A percentile compares a stretch with the other conserved stretches of the same genome.
These are phyloP conservation scores for Chenopodium berlandieri DNA, from an alignment of 148 eudicot species.

Conservation along the genomic window DNA sequence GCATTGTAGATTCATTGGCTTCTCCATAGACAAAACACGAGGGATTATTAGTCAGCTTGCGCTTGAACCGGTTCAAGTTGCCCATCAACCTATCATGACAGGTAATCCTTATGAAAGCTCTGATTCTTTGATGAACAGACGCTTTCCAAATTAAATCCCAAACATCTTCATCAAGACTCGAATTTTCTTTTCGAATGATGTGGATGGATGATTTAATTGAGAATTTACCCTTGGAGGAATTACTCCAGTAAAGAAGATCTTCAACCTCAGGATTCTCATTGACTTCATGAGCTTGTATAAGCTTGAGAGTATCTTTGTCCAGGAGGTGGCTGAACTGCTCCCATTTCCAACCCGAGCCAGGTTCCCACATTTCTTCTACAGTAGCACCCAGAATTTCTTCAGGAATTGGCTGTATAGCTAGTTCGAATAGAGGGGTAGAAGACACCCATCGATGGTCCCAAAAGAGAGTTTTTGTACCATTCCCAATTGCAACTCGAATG, in stretches of 20 bases:
- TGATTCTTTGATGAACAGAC: neutral
- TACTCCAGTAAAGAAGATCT: neutral
- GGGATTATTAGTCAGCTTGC: neutral
- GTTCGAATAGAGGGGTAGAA: fast-evolving
- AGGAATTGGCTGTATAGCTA: neutral
- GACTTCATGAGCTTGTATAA: neutral
- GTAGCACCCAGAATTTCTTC: neutral
- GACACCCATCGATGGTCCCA: neutral
- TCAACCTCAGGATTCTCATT: neutral
- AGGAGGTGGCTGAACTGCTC: neutral
- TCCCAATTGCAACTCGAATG: fast-evolving
- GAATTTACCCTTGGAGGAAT: neutral
- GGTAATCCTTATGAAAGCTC: neutral
- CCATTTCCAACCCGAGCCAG: neutral
- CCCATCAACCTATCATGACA: neutral
- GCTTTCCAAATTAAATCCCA: neutral
- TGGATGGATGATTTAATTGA: neutral
- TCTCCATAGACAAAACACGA: neutral
- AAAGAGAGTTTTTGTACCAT: neutral
- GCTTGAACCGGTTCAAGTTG: too few relatives aligned
- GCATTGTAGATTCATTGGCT: neutral
- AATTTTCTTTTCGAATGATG: neutral
- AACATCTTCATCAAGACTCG: neutral
- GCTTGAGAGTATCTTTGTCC: neutral
- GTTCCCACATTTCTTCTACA: neutral